Percentiles rank a stretch among this genome's conserved stretches.
Conservation (phyloP, 2,329 filamentous ascomycete genomes). For the Trichoderma polysporum region DNA sequence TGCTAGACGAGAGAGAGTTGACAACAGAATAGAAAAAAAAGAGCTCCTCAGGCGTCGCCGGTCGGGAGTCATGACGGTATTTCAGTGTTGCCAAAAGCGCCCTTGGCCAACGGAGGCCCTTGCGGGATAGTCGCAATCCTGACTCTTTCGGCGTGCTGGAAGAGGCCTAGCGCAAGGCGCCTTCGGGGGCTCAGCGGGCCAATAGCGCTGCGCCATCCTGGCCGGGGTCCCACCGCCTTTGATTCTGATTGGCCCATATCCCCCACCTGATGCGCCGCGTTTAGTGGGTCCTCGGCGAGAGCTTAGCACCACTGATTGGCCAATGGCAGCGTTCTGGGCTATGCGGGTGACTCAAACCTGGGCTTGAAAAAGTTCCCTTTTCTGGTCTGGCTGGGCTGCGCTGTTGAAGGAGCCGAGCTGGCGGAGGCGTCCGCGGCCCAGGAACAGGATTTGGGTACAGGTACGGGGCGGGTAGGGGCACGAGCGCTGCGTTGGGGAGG, state of each 20-base stretch:
- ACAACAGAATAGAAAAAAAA: slow-evolving; percentile 22
- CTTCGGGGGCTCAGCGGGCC: slow-evolving; percentile 24
- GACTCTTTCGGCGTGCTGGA: slow-evolving; percentile 48
- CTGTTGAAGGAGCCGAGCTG: neutral
- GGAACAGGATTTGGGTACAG: neutral
- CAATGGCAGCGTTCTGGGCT: slow-evolving; percentile 27
- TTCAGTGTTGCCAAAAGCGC: slow-evolving; percentile 32
- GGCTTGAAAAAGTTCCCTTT: slow-evolving; percentile 13
- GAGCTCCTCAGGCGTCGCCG: slow-evolving; percentile 35
- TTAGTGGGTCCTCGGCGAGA: slow-evolving; percentile 38
- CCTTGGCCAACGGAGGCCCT: slow-evolving; percentile 13
- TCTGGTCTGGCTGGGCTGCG: neutral
- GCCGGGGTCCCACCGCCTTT: slow-evolving; percentile 19
- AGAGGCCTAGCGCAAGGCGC: slow-evolving; percentile 35
- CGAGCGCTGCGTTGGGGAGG: neutral
- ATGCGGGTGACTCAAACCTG: slow-evolving; percentile 34
- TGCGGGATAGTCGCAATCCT: slow-evolving; percentile 35
- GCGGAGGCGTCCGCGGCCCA: neutral
- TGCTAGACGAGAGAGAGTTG: neutral
- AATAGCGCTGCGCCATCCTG: slow-evolving; percentile 27
- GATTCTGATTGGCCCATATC: slow-evolving; percentile 30
- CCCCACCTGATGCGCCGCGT: slow-evolving; percentile 32
- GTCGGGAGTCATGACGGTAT: slow-evolving; percentile 38
- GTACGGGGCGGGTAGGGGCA: neutral
- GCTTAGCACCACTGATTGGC: slow-evolving; percentile 32